These are phyloP conservation scores for Phytophthora macrochlamydospora DNA, from an alignment of 352 stramenopile genomes.

Conservation along the genomic window DNA sequence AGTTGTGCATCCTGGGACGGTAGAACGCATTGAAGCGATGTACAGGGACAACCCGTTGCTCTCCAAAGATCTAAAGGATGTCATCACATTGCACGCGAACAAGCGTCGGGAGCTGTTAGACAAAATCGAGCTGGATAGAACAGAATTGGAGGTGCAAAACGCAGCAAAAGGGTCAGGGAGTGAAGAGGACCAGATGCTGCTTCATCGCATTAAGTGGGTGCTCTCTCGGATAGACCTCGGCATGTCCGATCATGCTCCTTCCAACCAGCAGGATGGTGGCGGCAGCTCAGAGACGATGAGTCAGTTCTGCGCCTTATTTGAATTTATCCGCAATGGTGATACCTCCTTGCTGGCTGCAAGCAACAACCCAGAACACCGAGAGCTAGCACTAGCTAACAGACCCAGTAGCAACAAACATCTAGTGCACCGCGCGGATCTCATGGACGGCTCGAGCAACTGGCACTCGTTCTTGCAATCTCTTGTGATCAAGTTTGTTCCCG, in stretches of 20 bases:
- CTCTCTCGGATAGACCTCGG: conserved; percentile 68
- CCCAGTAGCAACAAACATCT: conserved; percentile 7
- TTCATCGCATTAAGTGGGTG: conserved; percentile 82
- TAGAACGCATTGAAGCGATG: conserved; percentile 70
- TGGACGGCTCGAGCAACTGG: conserved; percentile 51
- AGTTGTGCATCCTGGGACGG: conserved; percentile 68
- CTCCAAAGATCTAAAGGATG: conserved; percentile 67
- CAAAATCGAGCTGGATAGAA: conserved; percentile 60
- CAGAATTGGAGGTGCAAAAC: conserved; percentile 60
- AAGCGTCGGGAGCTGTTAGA: conserved; percentile 55
- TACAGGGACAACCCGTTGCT: conserved; percentile 71
- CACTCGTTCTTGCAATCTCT: conserved; percentile 64
- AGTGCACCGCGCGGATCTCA: conserved; percentile 42
- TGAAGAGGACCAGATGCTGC: conserved; percentile 63
- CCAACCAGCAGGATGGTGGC: conserved; percentile 20
- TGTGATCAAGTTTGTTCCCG: conserved; percentile 69
- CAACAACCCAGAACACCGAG: conserved; percentile 57
- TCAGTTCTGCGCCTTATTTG: conserved; percentile 75
- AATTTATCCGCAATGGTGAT: conserved; percentile 73
- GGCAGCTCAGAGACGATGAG: conserved; percentile 35
- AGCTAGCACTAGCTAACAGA: conserved; percentile 14
- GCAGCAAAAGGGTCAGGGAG: conserved; percentile 26
- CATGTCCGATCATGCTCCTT: conserved; percentile 12
- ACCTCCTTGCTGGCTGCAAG: conserved; percentile 41
- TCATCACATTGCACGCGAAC: conserved; percentile 50